Conservation (phyloP, 2,329 filamentous ascomycete genomes). For the Calonectria multiphialidica region DNA sequence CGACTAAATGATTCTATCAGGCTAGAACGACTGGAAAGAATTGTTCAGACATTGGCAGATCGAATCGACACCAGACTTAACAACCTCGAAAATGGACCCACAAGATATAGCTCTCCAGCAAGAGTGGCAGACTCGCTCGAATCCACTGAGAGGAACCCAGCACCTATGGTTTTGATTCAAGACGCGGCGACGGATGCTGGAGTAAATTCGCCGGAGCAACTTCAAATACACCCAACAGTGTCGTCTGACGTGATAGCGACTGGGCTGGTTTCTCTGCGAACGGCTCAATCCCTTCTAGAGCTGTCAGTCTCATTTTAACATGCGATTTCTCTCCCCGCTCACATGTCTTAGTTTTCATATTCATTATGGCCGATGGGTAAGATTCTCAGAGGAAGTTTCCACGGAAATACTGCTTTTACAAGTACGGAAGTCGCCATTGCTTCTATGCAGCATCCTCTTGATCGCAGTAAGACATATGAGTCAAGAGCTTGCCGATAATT, state of each 20-base stretch:
- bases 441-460: neutral
- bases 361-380: slow-evolving; percentile 45
- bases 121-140: neutral
- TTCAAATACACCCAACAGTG: neutral
- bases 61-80: slow-evolving; percentile 27
- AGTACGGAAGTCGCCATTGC: neutral
- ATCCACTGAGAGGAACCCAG: slow-evolving; percentile 23
- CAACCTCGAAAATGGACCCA: neutral
- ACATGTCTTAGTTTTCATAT: slow-evolving; percentile 36
- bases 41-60: slow-evolving; percentile 26
- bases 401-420: neutral
- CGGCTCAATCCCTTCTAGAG: slow-evolving; percentile 34
- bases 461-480: neutral
- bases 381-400: slow-evolving; percentile 33
- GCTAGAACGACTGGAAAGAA: slow-evolving; percentile 27
- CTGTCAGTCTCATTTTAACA: slow-evolving; percentile 29
- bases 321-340: neutral
- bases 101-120: neutral
- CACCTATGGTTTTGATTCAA: slow-evolving; percentile 43
- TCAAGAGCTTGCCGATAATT: neutral
- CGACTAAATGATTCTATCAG: neutral
- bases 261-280: slow-evolving; percentile 31
- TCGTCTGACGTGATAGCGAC: slow-evolving; percentile 35
- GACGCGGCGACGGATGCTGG: slow-evolving; percentile 43
- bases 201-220: slow-evolving; percentile 32